phyloP scores from a whole-genome alignment of 1,284 basidiomycete species.

The Cystobasidium sp. region DNA sequence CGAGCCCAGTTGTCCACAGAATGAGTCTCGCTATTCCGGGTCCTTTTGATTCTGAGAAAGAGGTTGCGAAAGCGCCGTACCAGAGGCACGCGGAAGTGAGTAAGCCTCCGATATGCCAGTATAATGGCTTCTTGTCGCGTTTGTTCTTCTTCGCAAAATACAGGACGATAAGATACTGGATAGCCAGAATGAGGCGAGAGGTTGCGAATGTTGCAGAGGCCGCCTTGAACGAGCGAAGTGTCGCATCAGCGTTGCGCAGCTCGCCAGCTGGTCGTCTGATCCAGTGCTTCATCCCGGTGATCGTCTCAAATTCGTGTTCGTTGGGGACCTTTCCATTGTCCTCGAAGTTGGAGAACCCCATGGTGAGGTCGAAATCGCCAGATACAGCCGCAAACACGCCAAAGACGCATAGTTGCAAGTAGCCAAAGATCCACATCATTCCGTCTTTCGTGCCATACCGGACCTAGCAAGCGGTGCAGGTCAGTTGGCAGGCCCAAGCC shows the following conservation, averaged over 20 bases:
- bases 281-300: conserved; percentile 3
- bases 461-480: neutral
- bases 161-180: conserved; percentile 30
- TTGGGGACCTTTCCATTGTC: conserved; percentile 4
- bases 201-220: conserved; percentile 18
- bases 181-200: conserved; percentile 21
- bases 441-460: conserved; percentile 29
- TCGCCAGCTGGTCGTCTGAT: conserved; percentile 17
- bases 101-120: conserved; percentile 24
- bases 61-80: conserved; percentile 15
- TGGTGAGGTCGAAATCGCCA: conserved; percentile 24
- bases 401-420: conserved; percentile 25
- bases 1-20: conserved; percentile 19
- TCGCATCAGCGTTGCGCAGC: neutral
- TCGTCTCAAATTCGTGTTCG: neutral
- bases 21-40: conserved; percentile 10
- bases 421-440: conserved; percentile 19
- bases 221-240: conserved; percentile 16
- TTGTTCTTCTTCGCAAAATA: conserved; percentile 12
- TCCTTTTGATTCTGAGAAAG: neutral
- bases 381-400: conserved; percentile 32
- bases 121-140: conserved; percentile 5
- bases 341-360: conserved; percentile 12
- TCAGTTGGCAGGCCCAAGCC: neutral
- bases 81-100: neutral